Conservation (phyloP, 2,329 filamentous ascomycete species). For the Pyrenochaeta sp. region DNA sequence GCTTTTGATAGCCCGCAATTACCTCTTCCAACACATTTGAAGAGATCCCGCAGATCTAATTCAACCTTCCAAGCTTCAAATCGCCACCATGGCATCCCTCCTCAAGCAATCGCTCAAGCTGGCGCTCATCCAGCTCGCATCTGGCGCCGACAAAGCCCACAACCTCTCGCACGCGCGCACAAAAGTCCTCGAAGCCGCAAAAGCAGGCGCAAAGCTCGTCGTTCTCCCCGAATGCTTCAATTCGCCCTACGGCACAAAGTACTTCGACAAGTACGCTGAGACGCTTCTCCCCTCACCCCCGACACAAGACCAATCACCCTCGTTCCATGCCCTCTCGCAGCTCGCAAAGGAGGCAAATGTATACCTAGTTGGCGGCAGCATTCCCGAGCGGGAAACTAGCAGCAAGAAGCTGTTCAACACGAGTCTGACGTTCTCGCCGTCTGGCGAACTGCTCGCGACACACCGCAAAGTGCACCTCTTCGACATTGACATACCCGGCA, state of each 20-base stretch:
- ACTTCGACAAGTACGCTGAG: slow-evolving; percentile 93
- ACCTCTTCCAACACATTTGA: slow-evolving; percentile 6
- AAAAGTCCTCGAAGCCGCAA: slow-evolving; percentile 83
- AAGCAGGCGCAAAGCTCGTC: slow-evolving; percentile 79
- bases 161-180: slow-evolving; percentile 83
- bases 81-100: slow-evolving; percentile 31
- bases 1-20: background rate
- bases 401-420: slow-evolving; percentile 87
- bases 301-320: slow-evolving; percentile 72
- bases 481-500: slow-evolving; percentile 96
- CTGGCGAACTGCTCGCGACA: slow-evolving; percentile 79
- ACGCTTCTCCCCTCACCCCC: slow-evolving; percentile 82
- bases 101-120: slow-evolving; percentile 50
- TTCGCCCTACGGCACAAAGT: slow-evolving; percentile 90
- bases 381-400: slow-evolving; percentile 76
- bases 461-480: slow-evolving; percentile 97
- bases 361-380: slow-evolving; percentile 90
- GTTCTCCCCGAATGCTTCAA: slow-evolving; percentile 99
- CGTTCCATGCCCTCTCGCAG: slow-evolving; percentile 81
- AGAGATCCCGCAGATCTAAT: background rate
- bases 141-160: slow-evolving; percentile 74
- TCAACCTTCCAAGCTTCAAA: background rate
- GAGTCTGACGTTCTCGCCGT: slow-evolving; percentile 79
- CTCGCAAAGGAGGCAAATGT: slow-evolving; percentile 80
- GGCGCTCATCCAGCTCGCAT: slow-evolving; percentile 58